phyloP scores from a whole-genome alignment of 2,329 filamentous ascomycete species.

The Stemphylium beticola region DNA sequence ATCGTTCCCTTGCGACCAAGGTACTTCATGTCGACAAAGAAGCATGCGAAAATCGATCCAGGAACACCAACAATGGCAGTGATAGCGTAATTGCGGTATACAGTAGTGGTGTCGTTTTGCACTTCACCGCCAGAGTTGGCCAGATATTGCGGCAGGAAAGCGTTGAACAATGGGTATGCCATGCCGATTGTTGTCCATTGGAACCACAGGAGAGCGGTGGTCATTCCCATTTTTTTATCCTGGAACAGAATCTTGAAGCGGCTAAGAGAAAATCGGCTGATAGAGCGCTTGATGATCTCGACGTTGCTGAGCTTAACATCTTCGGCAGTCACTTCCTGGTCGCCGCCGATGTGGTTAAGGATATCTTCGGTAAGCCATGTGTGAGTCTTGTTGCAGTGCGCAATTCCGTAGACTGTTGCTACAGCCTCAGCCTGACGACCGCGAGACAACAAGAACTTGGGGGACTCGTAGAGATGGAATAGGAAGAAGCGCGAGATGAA shows the following conservation, averaged over 20 bases:
- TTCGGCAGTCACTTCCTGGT: constrained; percentile 50
- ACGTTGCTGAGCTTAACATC: constrained; percentile 49
- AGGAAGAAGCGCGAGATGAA: constrained; percentile 79
- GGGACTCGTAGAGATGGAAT: constrained; percentile 84
- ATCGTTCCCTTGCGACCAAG: constrained; percentile 76
- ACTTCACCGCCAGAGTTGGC: constrained; percentile 58
- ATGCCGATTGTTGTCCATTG: constrained; percentile 84
- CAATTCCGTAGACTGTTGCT: constrained; percentile 78
- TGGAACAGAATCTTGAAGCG: constrained; percentile 70
- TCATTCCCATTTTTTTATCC: constrained; percentile 55
- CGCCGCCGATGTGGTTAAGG: constrained; percentile 60
- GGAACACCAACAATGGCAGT: constrained; percentile 78
- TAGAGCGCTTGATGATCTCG: constrained; percentile 63
- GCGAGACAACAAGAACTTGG: constrained; percentile 79
- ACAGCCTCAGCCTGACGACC: constrained; percentile 80
- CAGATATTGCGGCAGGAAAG: constrained; percentile 87
- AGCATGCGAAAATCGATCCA: constrained; percentile 76
- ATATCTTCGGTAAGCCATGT: constrained; percentile 70
- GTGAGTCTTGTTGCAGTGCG: constrained; percentile 66
- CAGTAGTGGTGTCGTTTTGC: constrained; percentile 40
- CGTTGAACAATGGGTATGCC: constrained; percentile 88
- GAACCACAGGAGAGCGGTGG: constrained; percentile 70
- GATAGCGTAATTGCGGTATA: constrained; percentile 84
- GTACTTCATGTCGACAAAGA: constrained; percentile 73
- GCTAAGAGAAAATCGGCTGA: constrained; percentile 70